Evolutionary conservation across 495 filamentous ascomycete genomes (phyloP).

Genomic region (Aspergillus incahuasiensis): DNA sequence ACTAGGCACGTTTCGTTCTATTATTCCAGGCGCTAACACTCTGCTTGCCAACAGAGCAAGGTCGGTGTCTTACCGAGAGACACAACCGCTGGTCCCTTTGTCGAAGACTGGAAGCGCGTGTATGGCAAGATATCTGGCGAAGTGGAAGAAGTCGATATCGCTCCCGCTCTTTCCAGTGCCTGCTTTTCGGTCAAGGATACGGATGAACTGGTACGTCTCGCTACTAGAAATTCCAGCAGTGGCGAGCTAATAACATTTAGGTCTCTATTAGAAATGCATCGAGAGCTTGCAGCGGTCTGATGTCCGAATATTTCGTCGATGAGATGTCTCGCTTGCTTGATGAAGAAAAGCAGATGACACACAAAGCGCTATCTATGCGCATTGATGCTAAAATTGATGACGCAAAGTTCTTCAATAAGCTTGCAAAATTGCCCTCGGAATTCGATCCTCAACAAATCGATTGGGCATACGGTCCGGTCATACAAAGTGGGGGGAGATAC

Average conservation of each 20-base stretch:
- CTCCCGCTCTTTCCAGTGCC: slow-evolving; percentile 69
- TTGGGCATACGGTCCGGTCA: slow-evolving; percentile 85
- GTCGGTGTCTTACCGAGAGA: slow-evolving; percentile 84
- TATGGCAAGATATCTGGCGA: slow-evolving; percentile 74
- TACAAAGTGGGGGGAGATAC: slow-evolving; percentile 94
- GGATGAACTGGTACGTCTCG: slow-evolving; percentile 65
- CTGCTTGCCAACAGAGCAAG: slow-evolving; percentile 59
- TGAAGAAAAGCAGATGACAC: slow-evolving; percentile 92
- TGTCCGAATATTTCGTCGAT: slow-evolving; percentile 92
- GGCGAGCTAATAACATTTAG: slow-evolving; percentile 26
- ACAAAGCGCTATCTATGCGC: slow-evolving; percentile 74
- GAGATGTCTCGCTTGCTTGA: slow-evolving; percentile 96
- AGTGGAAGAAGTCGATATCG: slow-evolving; percentile 83
- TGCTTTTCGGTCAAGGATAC: slow-evolving; percentile 96
- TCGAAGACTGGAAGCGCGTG: slow-evolving; percentile 89
- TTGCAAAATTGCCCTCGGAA: slow-evolving; percentile 73
- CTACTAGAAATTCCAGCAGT: not conserved
- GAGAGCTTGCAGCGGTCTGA: slow-evolving; percentile 82
- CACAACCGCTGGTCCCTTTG: slow-evolving; percentile 77
- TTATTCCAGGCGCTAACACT: not conserved
- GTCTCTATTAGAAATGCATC: slow-evolving; percentile 91
- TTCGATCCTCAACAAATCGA: slow-evolving; percentile 91
- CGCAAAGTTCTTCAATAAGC: slow-evolving; percentile 81
- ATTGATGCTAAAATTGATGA: slow-evolving; percentile 90
- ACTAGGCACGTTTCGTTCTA: not conserved